Conservation (phyloP, 331 rosid genomes). For the Quercus tomentella region DNA sequence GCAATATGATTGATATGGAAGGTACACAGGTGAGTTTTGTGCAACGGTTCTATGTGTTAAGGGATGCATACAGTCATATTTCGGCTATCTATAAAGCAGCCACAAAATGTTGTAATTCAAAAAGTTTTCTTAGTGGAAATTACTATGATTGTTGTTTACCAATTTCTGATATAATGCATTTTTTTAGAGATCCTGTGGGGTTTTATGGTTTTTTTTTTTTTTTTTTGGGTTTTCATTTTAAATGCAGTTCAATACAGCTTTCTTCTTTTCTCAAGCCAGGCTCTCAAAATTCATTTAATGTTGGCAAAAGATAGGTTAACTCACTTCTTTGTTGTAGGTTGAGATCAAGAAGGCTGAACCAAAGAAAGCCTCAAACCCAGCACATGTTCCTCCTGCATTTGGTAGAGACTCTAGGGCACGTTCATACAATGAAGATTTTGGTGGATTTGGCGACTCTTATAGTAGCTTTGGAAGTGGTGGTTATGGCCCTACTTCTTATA, state of each 20-base stretch:
- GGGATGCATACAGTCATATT: constrained; percentile 3
- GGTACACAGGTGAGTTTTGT: constrained; percentile 64
- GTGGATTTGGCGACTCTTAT: constrained; percentile 51
- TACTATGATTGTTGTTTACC: neutral
- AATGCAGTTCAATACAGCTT: constrained; percentile 41
- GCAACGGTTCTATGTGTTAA: constrained; percentile 12
- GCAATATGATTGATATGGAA: constrained; percentile 66
- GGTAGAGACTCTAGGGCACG: constrained; percentile 68
- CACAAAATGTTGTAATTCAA: neutral
- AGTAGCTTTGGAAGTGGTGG: constrained; percentile 48
- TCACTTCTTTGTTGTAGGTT: constrained; percentile 71
- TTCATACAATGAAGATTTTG: constrained; percentile 51
- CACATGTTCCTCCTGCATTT: constrained; percentile 45
- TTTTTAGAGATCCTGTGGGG: neutral
- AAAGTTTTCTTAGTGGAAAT: neutral
- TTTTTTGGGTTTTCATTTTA: constrained; percentile 19
- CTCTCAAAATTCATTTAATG: neutral
- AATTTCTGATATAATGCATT: neutral
- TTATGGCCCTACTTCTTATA: constrained; percentile 56
- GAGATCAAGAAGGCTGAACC: constrained; percentile 75
- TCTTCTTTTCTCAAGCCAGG: constrained; percentile 27
- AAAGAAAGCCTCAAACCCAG: constrained; percentile 69
- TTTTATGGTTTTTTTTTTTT: neutral
- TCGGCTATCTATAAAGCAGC: neutral
- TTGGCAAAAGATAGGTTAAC: constrained; percentile 48